Conservation (phyloP, 2,329 filamentous ascomycete genomes). For the Fulvia fulva region DNA sequence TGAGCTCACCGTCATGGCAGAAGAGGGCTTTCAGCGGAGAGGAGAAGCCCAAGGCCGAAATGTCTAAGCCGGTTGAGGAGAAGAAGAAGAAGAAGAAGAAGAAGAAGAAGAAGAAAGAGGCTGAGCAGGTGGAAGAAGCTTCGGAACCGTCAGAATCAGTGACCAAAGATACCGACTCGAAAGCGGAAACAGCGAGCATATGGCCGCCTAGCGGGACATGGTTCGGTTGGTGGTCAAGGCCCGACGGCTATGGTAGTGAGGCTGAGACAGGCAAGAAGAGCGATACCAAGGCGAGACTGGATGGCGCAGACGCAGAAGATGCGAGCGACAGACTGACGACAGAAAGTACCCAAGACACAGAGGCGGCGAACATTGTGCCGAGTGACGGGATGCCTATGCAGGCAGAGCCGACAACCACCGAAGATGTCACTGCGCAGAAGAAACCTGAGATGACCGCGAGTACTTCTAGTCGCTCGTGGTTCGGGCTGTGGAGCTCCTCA, state of each 20-base stretch:
- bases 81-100: slow-evolving; percentile 17
- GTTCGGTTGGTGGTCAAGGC: slow-evolving; percentile 50
- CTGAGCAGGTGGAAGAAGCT: slow-evolving; percentile 33
- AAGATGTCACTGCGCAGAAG: slow-evolving; percentile 7
- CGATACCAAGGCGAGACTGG: slow-evolving; percentile 25
- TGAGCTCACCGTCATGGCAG: slow-evolving; percentile 27
- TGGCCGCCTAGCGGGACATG: slow-evolving; percentile 34
- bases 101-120: slow-evolving; percentile 19
- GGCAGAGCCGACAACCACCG: not conserved
- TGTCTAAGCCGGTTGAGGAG: slow-evolving; percentile 11
- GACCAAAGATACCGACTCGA: slow-evolving; percentile 21
- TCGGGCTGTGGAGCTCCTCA: slow-evolving; percentile 47
- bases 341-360: slow-evolving; percentile 24
- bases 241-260: slow-evolving; percentile 42
- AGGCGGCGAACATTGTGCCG: not conserved
- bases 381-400: not conserved
- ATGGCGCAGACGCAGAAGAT: slow-evolving; percentile 31
- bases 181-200: slow-evolving; percentile 22
- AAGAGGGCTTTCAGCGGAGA: slow-evolving; percentile 18
- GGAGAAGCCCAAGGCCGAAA: slow-evolving; percentile 23
- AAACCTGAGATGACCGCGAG: slow-evolving; percentile 24
- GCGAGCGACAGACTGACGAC: slow-evolving; percentile 42
- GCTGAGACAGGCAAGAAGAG: slow-evolving; percentile 32
- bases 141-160: slow-evolving; percentile 43
- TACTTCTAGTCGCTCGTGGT: slow-evolving; percentile 41